Evolutionary conservation across 495 filamentous ascomycete genomes (phyloP).

Genomic region (Rusavskia elegans): DNA sequence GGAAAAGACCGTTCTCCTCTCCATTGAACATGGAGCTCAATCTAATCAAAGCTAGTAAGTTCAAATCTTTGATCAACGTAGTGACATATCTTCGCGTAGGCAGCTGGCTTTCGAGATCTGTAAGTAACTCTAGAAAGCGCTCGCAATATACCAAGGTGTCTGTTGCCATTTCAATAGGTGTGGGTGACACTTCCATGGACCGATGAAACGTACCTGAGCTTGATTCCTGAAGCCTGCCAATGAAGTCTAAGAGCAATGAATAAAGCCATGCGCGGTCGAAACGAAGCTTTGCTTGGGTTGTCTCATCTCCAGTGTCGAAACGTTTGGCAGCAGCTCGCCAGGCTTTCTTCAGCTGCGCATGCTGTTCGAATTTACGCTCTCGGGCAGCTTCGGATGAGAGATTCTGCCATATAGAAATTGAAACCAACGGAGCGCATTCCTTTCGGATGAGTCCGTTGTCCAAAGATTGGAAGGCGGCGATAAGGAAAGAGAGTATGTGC

Average conservation of each 20-base stretch:
- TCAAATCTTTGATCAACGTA: slow-evolving; percentile 76
- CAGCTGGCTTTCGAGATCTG: slow-evolving; percentile 82
- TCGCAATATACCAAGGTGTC: slow-evolving; percentile 78
- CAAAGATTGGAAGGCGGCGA: slow-evolving; percentile 83
- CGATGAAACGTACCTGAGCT: slow-evolving; percentile 17
- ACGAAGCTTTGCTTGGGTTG: slow-evolving; percentile 56
- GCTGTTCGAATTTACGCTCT: slow-evolving; percentile 51
- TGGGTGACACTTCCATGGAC: not conserved
- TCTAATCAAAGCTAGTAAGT: slow-evolving; percentile 66
- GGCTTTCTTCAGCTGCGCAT: slow-evolving; percentile 59
- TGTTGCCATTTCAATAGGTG: slow-evolving; percentile 1
- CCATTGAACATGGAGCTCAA: slow-evolving; percentile 65
- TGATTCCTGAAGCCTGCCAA: slow-evolving; percentile 51
- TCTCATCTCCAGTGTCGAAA: slow-evolving; percentile 76
- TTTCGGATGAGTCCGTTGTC: slow-evolving; percentile 82
- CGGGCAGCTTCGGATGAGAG: slow-evolving; percentile 55
- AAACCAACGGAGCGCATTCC: slow-evolving; percentile 89
- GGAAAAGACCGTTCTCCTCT: slow-evolving; percentile 58
- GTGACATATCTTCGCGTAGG: slow-evolving; percentile 92
- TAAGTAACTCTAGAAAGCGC: slow-evolving; percentile 77
- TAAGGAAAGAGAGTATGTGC: slow-evolving; percentile 71
- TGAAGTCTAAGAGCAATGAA: slow-evolving; percentile 68
- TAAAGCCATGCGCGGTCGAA: slow-evolving; percentile 95
- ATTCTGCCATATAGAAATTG: slow-evolving; percentile 91
- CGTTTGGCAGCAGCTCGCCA: slow-evolving; percentile 81